phyloP scores from a whole-genome alignment of 2,329 filamentous ascomycete genomes.

The Penicillium glabrum region DNA sequence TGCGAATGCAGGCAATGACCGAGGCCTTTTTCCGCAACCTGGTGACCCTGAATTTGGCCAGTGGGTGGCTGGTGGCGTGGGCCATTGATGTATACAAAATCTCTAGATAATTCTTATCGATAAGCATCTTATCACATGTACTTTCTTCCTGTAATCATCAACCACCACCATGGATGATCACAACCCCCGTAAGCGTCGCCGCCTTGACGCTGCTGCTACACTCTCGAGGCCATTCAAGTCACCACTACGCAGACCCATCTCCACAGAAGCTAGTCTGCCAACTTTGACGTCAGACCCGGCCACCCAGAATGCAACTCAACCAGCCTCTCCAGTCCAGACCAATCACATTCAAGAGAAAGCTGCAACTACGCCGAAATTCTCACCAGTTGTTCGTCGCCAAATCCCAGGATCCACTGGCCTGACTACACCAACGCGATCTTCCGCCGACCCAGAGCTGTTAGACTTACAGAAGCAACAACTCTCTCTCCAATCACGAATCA shows the following conservation, averaged over 20 bases:
- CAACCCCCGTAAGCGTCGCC: conserved; percentile 60
- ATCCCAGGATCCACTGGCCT: conserved; percentile 4
- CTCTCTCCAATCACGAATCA: conserved; percentile 32
- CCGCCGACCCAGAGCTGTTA: conserved; percentile 26
- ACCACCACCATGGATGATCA: conserved; percentile 16
- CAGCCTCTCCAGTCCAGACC: not conserved
- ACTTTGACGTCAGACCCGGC: not conserved
- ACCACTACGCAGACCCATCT: conserved; percentile 55
- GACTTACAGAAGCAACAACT: conserved; percentile 39
- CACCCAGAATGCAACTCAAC: not conserved
- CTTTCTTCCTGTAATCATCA: not conserved
- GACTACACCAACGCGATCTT: conserved; percentile 9
- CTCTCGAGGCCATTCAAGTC: conserved; percentile 72
- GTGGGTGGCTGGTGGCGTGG: conserved; percentile 68
- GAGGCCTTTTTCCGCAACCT: conserved; percentile 64
- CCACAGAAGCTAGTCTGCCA: conserved; percentile 8
- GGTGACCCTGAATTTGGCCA: conserved; percentile 67
- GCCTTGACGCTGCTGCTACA: conserved; percentile 58
- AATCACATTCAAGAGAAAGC: not conserved
- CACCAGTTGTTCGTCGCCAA: conserved; percentile 7
- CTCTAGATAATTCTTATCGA: conserved; percentile 15
- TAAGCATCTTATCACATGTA: not conserved
- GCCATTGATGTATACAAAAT: conserved; percentile 36
- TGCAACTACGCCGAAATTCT: not conserved
- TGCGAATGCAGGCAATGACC: conserved; percentile 36